These are phyloP conservation scores for Nannizziopsis arthrosporioides DNA, from an alignment of 2,329 filamentous ascomycete species.

Conservation along the genomic window DNA sequence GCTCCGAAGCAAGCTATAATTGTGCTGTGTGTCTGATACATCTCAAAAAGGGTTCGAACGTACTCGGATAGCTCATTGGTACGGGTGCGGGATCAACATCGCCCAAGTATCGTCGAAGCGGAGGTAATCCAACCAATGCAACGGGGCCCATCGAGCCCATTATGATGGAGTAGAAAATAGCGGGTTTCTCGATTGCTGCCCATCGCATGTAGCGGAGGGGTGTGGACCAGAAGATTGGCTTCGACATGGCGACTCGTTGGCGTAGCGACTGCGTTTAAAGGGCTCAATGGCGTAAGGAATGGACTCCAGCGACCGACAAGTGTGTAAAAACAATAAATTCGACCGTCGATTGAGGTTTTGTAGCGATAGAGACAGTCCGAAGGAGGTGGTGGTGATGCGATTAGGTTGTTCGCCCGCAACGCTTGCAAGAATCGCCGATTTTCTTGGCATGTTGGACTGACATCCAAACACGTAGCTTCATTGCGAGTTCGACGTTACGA, in stretches of 20 bases:
- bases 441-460: slow-evolving; percentile 28
- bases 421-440: slow-evolving; percentile 10
- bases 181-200: slow-evolving; percentile 77
- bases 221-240: slow-evolving; percentile 69
- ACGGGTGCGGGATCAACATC: slow-evolving; percentile 61
- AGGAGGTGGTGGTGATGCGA: not conserved
- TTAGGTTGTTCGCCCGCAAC: slow-evolving; percentile 3
- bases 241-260: slow-evolving; percentile 32
- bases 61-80: slow-evolving; percentile 87
- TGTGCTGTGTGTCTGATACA: not conserved
- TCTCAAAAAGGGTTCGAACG: slow-evolving; percentile 29
- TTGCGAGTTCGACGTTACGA: slow-evolving; percentile 8
- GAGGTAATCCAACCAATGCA: slow-evolving; percentile 58
- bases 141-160: slow-evolving; percentile 64
- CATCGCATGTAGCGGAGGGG: slow-evolving; percentile 80
- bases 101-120: slow-evolving; percentile 59
- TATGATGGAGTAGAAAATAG: slow-evolving; percentile 76
- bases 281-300: not conserved
- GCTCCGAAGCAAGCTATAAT: too few relatives aligned
- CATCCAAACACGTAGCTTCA: slow-evolving; percentile 36
- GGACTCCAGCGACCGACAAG: too few relatives aligned
- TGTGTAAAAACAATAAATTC: not conserved
- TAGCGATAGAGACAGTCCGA: not conserved
- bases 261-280: not conserved
- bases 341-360: not conserved